Evolutionary conservation across 2,329 filamentous ascomycete genomes (phyloP).

Genomic region (Colletotrichum sp.): DNA sequence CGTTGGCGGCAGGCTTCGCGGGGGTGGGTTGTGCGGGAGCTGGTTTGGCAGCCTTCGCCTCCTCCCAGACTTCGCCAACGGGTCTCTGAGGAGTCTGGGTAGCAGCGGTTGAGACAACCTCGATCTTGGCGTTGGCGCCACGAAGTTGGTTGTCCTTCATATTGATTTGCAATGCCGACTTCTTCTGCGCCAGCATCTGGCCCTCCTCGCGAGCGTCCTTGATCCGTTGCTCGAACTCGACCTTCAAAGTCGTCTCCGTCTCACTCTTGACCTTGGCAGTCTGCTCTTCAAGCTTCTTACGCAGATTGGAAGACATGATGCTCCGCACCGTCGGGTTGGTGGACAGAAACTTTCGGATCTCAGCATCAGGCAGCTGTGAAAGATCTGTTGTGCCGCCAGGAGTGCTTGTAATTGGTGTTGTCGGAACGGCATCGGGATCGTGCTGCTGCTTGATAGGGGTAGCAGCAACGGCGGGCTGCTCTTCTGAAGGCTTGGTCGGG

Average conservation of each 20-base stretch:
- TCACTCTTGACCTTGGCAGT: conserved; percentile 65
- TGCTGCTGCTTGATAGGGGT: conserved; percentile 48
- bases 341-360: conserved; percentile 61
- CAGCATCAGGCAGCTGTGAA: conserved; percentile 55
- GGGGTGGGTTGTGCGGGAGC: conserved; percentile 23
- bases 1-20: conserved; percentile 11
- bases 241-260: conserved; percentile 49
- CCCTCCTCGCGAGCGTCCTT: conserved; percentile 64
- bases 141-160: conserved; percentile 76
- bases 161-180: conserved; percentile 75
- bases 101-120: conserved; percentile 80
- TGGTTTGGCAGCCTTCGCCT: conserved; percentile 63
- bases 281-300: conserved; percentile 71
- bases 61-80: conserved; percentile 85
- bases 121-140: conserved; percentile 72
- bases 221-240: conserved; percentile 59
- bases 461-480: conserved; percentile 29
- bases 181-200: conserved; percentile 76
- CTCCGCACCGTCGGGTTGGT: conserved; percentile 62
- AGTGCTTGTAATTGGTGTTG: conserved; percentile 38
- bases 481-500: conserved; percentile 22
- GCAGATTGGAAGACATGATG: conserved; percentile 67
- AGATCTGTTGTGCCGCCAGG: conserved; percentile 40
- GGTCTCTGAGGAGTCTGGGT: conserved; percentile 84
- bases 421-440: conserved; percentile 32